A percentile compares a stretch with the other conserved stretches of the same genome.
Evolutionary conservation across 495 filamentous ascomycete genomes (phyloP).

Genomic region (Hamigera avellanea): DNA sequence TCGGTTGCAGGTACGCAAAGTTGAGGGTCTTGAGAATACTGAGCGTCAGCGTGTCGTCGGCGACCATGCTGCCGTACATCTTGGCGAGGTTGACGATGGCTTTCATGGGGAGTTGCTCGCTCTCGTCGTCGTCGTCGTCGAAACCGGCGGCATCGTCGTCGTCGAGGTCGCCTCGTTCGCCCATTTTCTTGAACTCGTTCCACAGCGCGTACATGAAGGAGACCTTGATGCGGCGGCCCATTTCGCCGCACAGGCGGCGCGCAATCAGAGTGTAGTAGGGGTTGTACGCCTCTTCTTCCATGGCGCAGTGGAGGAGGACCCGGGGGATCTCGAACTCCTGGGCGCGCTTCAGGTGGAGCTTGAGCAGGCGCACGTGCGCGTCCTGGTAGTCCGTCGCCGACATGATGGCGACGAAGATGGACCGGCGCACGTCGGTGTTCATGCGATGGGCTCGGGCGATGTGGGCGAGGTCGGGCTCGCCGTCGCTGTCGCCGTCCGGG

Average conservation of each 20-base stretch:
- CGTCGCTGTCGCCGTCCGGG: slow-evolving; percentile 33
- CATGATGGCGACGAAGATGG: slow-evolving; percentile 85
- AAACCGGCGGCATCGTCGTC: slow-evolving; percentile 39
- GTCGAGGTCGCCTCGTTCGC: slow-evolving; percentile 49
- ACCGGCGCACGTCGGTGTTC: slow-evolving; percentile 87
- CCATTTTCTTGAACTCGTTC: slow-evolving; percentile 78
- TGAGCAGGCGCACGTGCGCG: slow-evolving; percentile 63
- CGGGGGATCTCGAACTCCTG: slow-evolving; percentile 82
- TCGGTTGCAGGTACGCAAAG: slow-evolving; percentile 61
- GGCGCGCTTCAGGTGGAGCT: slow-evolving; percentile 71
- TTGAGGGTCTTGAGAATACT: slow-evolving; percentile 66
- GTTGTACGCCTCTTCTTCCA: slow-evolving; percentile 75
- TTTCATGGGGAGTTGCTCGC: slow-evolving; percentile 39
- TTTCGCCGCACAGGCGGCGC: slow-evolving; percentile 51
- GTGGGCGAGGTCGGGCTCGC: slow-evolving; percentile 52
- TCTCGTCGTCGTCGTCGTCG: slow-evolving; percentile 37
- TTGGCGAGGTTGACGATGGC: slow-evolving; percentile 81
- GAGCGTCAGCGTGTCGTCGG: slow-evolving; percentile 51
- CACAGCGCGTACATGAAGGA: slow-evolving; percentile 79
- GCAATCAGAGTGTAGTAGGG: slow-evolving; percentile 88
- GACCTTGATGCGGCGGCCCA: slow-evolving; percentile 58
- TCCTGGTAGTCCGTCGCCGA: slow-evolving; percentile 80
- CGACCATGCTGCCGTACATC: slow-evolving; percentile 67
- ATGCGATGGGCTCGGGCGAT: slow-evolving; percentile 78
- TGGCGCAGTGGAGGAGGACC: slow-evolving; percentile 78